Conservation (phyloP, 257 asterid species). For the Penstemon barbatus region DNA sequence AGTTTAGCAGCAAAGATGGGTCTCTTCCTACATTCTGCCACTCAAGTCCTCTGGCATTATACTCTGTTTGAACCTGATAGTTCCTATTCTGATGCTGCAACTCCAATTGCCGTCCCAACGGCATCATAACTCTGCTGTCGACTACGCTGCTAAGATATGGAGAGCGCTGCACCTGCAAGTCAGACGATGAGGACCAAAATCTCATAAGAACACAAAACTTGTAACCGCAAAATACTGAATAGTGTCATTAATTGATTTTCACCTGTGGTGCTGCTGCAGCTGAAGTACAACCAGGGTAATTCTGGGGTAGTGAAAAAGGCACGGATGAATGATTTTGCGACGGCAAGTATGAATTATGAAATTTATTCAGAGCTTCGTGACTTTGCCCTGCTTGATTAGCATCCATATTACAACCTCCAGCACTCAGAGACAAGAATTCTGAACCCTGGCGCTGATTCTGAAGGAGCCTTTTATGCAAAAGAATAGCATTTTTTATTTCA, state of each 20-base stretch:
- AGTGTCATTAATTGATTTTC: not conserved
- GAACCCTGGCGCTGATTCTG: conserved; percentile 37
- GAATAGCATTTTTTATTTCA: conserved; percentile 51
- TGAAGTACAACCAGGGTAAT: conserved; percentile 39
- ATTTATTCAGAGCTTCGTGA: conserved; percentile 30
- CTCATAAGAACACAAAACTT: too few relatives aligned
- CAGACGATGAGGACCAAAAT: too few relatives aligned
- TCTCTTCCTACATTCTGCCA: conserved; percentile 32
- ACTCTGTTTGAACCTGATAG: conserved; percentile 29
- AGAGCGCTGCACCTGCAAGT: conserved; percentile 20
- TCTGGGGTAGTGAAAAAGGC: conserved; percentile 44
- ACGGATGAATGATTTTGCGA: conserved; percentile 37
- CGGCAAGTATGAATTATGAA: conserved; percentile 33
- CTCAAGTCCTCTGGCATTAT: conserved; percentile 35
- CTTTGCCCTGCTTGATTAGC: conserved; percentile 19
- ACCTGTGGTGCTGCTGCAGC: conserved; percentile 59
- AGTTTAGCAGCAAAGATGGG: conserved; percentile 42
- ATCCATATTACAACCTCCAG: too few relatives aligned
- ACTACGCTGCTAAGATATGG: conserved; percentile 39
- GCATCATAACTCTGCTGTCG: conserved; percentile 10
- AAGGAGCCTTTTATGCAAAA: not conserved
- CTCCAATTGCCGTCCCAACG: conserved; percentile 33
- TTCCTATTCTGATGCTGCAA: conserved; percentile 37
- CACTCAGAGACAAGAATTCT: conserved; percentile 46
- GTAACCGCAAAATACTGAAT: too few relatives aligned